These are phyloP conservation scores for Haplosporangium gracile DNA, from an alignment of 192 early-diverging fungal species.

Conservation along the genomic window DNA sequence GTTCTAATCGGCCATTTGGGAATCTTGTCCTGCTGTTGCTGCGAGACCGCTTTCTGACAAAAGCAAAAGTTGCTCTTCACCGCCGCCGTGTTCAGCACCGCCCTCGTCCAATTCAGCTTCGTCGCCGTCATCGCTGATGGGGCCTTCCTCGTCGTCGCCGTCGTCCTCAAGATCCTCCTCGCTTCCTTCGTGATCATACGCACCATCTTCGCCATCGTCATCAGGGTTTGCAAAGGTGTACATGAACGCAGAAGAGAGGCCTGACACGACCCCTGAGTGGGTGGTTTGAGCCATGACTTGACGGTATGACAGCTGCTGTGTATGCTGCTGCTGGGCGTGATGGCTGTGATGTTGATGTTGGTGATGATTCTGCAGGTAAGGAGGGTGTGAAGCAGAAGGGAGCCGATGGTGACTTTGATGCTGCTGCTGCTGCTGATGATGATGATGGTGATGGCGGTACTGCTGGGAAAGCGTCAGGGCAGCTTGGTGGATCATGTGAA, in stretches of 20 bases:
- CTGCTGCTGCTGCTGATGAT: background rate
- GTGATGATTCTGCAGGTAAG: background rate
- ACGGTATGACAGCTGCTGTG: background rate
- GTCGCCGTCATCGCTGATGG: background rate
- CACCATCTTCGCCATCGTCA: background rate
- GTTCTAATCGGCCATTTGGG: background rate
- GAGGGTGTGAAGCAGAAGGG: background rate
- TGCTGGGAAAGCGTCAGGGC: background rate
- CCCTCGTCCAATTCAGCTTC: background rate
- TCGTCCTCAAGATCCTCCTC: background rate
- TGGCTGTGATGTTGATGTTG: background rate
- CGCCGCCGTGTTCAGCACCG: background rate
- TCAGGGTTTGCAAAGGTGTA: background rate
- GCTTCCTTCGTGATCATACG: background rate
- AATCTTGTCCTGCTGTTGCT: background rate
- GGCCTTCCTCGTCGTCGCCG: background rate
- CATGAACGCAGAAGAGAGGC: background rate
- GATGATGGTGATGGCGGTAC: conserved; percentile 11
- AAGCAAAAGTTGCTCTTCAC: background rate
- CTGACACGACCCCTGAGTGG: background rate
- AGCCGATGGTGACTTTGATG: background rate
- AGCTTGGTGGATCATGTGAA: background rate
- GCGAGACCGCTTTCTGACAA: background rate
- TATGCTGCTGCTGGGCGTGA: background rate
- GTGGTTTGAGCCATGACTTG: background rate